phyloP scores from a whole-genome alignment of 495 filamentous ascomycete genomes.

The Xylaria palmicola region DNA sequence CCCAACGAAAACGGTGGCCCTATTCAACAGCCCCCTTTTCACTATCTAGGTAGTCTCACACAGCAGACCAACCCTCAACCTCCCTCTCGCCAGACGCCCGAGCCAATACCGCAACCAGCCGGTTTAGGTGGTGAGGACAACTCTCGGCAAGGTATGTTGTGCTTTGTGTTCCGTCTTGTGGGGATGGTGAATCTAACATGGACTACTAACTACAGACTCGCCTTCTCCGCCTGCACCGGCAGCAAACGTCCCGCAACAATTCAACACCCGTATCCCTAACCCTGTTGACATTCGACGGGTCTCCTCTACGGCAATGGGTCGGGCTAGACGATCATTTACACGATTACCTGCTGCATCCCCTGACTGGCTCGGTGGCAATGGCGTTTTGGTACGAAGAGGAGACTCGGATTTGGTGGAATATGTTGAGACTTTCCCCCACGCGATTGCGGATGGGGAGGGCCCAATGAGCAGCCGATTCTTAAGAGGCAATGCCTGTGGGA shows the following conservation, averaged over 20 bases:
- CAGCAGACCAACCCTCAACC: not conserved
- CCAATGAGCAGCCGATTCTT: constrained; percentile 38
- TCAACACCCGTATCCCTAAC: not conserved
- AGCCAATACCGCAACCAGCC: not conserved
- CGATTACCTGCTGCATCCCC: constrained; percentile 13
- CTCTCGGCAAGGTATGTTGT: not conserved
- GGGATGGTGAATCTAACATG: not conserved
- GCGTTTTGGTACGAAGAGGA: constrained; percentile 3
- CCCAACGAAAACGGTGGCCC: constrained; percentile 5
- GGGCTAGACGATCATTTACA: constrained; percentile 4
- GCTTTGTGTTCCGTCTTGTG: not conserved
- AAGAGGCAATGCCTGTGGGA: constrained; percentile 39
- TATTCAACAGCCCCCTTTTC: constrained; percentile 5
- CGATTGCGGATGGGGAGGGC: constrained; percentile 24
- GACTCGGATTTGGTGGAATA: constrained; percentile 14
- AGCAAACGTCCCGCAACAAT: constrained; percentile 6
- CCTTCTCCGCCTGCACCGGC: not conserved
- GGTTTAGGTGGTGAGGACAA: not conserved
- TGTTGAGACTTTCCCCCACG: constrained; percentile 12
- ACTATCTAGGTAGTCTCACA: too few relatives aligned
- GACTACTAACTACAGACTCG: not conserved
- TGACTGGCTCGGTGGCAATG: constrained; percentile 13
- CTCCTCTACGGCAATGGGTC: constrained; percentile 1
- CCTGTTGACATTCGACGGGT: constrained; percentile 14
- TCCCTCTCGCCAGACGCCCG: constrained; percentile 1